Conservation (phyloP, 2,329 filamentous ascomycete genomes). For the Ilyonectria destructans region DNA sequence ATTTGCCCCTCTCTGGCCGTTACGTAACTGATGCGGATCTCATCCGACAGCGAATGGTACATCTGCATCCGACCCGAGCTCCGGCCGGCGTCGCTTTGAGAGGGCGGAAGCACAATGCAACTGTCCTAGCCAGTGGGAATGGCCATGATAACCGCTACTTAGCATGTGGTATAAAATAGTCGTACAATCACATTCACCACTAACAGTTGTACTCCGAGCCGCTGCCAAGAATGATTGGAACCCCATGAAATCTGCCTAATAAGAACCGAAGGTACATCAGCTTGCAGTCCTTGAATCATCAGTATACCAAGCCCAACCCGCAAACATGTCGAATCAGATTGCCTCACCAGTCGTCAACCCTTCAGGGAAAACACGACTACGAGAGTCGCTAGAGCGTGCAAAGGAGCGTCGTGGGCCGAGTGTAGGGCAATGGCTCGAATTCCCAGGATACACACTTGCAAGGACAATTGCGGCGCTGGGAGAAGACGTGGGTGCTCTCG, state of each 20-base stretch:
- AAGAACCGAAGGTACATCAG: background rate
- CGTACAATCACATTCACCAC: background rate
- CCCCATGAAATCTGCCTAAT: background rate
- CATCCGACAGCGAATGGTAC: background rate
- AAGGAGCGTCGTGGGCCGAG: constrained; percentile 48
- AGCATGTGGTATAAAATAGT: too few relatives aligned
- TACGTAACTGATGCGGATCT: background rate
- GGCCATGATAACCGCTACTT: background rate
- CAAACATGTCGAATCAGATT: constrained; percentile 23
- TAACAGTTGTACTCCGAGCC: background rate
- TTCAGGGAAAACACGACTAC: constrained; percentile 50
- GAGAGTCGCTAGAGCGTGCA: constrained; percentile 50
- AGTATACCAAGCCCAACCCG: background rate
- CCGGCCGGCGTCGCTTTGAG: background rate
- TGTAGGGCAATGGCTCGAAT: constrained; percentile 29
- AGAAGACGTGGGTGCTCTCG: constrained; percentile 43
- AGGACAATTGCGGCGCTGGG: constrained; percentile 50
- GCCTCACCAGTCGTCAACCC: constrained; percentile 32
- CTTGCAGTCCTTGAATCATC: background rate
- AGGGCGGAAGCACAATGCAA: background rate
- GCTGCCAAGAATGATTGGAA: background rate
- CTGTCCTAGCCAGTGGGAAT: background rate
- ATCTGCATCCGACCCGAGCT: background rate
- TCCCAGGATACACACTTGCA: constrained; percentile 52
- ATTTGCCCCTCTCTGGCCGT: background rate